Base-by-base conservation (phyloP, 495 filamentous ascomycete genomes). In the Cairneyella variabilis region DNA sequence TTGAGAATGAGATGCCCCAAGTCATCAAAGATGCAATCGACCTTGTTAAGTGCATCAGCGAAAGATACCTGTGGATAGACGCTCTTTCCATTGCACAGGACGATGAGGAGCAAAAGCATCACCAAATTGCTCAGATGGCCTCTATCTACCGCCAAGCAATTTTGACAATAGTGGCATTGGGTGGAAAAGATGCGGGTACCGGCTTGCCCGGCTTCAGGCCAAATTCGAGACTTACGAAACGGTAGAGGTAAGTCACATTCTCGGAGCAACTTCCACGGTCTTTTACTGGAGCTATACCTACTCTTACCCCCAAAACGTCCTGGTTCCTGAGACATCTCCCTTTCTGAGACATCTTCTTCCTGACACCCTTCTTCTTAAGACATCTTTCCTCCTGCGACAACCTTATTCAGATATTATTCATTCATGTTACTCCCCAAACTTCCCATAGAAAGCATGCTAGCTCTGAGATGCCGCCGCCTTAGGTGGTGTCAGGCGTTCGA, bases 61-160 rank as follows among this genome's bases (percentile, higher is more conserved):
- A 60, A 36, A 38, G 43, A 26, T 63, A 57, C 34, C 57, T 63
- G 6, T 48, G 46, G 46, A 20, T 51, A 11, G 48, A 40, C 58
- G 23, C 48, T 5, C 25, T 61, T 4, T 63, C 58, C 30, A 63
- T 63, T 43, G 14, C 38, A 10, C 61, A 63, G 12, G 42, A 51
- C 23, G 44, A 63, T 36, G 30, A 32, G 14, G n/a, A n/a, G n/a
- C 6, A 4, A 5, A 50, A 25, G 6, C 44, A 7, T 20, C 11
- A n/a, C 6, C 47, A 50, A 21, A 39, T 38, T 17, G 14, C 28
- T 38, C 26, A n/a, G 7, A 52, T 52, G 38, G 49, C 23, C 12
- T 10, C 8, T 4, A 30, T 52, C 14, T 52, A 52, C 30, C 3
- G 10, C 18, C 8, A 16, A 9, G 20, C 36, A 6, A 17, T 42